A percentile compares a stretch with the other conserved stretches of the same genome.
These are phyloP conservation scores for Xylaria sp. DNA, from an alignment of 2,329 filamentous ascomycete species.

Conservation along the genomic window DNA sequence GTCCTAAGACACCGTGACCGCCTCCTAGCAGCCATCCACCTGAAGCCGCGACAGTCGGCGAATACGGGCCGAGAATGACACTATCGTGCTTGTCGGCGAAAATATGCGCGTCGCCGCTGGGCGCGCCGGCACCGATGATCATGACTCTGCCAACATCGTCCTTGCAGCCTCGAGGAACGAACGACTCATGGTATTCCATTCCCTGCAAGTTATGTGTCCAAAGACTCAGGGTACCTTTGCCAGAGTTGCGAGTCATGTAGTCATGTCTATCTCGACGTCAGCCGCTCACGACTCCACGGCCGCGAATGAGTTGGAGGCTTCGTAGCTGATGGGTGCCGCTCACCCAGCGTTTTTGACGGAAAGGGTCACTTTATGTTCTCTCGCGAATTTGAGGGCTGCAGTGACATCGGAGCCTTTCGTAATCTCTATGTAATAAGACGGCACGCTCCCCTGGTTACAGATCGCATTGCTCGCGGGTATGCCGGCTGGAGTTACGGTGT, in stretches of 20 bases:
- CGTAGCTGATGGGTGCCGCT: slow-evolving; percentile 6
- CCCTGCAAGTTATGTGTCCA: slow-evolving; percentile 40
- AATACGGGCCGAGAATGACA: slow-evolving; percentile 37
- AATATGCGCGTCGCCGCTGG: slow-evolving; percentile 33
- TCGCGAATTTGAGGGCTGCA: slow-evolving; percentile 42
- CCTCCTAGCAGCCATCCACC: slow-evolving; percentile 39
- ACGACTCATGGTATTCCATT: slow-evolving; percentile 33
- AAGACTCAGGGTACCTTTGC: slow-evolving; percentile 37
- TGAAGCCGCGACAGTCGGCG: slow-evolving; percentile 35
- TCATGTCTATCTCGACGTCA: slow-evolving; percentile 37
- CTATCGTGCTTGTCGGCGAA: slow-evolving; percentile 38
- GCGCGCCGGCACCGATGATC: slow-evolving; percentile 32
- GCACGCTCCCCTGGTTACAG: slow-evolving; percentile 46
- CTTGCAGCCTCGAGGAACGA: slow-evolving; percentile 35
- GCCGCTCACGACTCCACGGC: not conserved
- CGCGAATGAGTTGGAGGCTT: not conserved
- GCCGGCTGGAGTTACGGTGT: slow-evolving; percentile 39
- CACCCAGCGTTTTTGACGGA: slow-evolving; percentile 42
- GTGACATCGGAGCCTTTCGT: slow-evolving; percentile 39
- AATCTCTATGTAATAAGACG: slow-evolving; percentile 43
- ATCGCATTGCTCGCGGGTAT: slow-evolving; percentile 38
- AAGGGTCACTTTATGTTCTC: slow-evolving; percentile 43
- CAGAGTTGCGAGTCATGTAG: slow-evolving; percentile 38
- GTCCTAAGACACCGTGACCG: slow-evolving; percentile 35
- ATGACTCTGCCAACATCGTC: slow-evolving; percentile 35